These are phyloP conservation scores for Teratosphaeria destructans DNA, from an alignment of 2,329 filamentous ascomycete species.

Conservation along the genomic window DNA sequence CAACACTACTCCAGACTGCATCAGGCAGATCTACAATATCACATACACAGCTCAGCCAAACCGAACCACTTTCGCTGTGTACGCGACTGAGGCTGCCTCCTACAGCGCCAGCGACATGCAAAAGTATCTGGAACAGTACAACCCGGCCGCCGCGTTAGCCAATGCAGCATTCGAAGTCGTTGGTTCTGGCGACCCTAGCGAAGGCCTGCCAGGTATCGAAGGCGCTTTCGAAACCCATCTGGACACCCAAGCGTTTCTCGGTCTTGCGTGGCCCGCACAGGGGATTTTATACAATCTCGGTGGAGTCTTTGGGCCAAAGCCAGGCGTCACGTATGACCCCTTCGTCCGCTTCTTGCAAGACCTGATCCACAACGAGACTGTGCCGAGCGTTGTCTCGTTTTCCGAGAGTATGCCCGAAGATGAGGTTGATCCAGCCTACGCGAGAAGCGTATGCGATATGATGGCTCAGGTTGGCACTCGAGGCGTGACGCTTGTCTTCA, in stretches of 20 bases:
- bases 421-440: conserved; percentile 35
- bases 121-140: conserved; percentile 12
- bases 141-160: conserved; percentile 11
- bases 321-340: conserved; percentile 11
- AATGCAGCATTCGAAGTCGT: conserved; percentile 8
- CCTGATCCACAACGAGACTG: conserved; percentile 13
- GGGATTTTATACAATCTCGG: conserved; percentile 16
- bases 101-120: conserved; percentile 12
- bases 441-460: conserved; percentile 50
- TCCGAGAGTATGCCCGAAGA: conserved; percentile 14
- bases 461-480: conserved; percentile 56
- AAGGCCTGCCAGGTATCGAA: conserved; percentile 6
- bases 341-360: conserved; percentile 17
- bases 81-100: conserved; percentile 15
- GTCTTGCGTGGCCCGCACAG: conserved; percentile 12
- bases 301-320: conserved; percentile 15
- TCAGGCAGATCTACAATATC: conserved; percentile 15
- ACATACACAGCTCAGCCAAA: conserved; percentile 13
- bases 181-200: conserved; percentile 10
- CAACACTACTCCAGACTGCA: conserved; percentile 11
- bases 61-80: conserved; percentile 16
- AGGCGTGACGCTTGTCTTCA: conserved; percentile 51
- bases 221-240: conserved; percentile 16
- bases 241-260: conserved; percentile 12
- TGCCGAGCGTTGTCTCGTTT: conserved; percentile 15